Evolutionary conservation across 495 filamentous ascomycete species (phyloP), one percentile per base, ranked within the genome.

Genomic region (Aeminium ludgeri): DNA sequence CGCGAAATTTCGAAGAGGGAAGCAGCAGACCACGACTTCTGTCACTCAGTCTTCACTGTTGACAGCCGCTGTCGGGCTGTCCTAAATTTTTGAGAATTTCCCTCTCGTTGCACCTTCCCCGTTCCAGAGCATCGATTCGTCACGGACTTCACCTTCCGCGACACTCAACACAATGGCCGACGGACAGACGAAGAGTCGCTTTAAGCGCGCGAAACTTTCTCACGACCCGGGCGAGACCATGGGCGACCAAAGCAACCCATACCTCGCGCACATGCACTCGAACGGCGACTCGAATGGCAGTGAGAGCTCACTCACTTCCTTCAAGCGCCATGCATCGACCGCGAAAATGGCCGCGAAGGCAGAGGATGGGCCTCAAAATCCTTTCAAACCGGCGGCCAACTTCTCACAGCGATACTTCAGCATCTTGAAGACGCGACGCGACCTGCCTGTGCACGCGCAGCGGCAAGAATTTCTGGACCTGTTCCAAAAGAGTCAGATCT

Each of bases 401-500:
- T 74, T 92, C 42, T 87, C 86, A 20, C 67, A 72, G 38, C 74
- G 76, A 53, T 99, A 99, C 63, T 81, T 93, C 57, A 74, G 72
- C 38, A 96, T 99, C 50, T 60, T 96, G 48, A 70, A 87, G 62
- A 69, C 68, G 37, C 72, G 91, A 43, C 74, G 87, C 50, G 76
- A 82, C 48, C 70, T 99, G 31, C 91, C 91, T 15, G 87, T 99
- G 19, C 74, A 86, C 58, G 70, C 76, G 45, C 91, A 99, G 58
- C 76, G 83, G 80, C 86, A 53, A 49, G 68, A 96, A 57, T 99
- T 99, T 60, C 66, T 99, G 30, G 67, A 82, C 49, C 69, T 86
- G 50, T 99, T 89, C 60, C 91, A 96, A 46, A 74, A 78, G 55
- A 80, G 76, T 10, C 91, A 96, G 57, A 93, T 96, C 46, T 71